phyloP scores from a whole-genome alignment of 768 basidiomycete genomes.

The Lentinula aciculospora region DNA sequence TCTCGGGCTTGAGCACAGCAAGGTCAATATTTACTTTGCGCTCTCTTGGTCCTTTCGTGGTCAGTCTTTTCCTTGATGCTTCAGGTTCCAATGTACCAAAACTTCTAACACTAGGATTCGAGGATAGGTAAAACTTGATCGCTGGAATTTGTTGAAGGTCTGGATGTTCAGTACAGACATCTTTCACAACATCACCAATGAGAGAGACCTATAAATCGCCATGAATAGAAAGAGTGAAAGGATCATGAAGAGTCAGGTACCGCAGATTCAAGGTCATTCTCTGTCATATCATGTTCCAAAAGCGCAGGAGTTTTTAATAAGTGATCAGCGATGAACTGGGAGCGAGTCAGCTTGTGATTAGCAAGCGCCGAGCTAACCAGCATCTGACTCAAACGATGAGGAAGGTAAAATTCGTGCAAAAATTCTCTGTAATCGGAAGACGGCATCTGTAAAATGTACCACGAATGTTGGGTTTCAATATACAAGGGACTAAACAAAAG shows the following conservation, averaged over 20 bases:
- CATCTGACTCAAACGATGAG: conserved; percentile 46
- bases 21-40: conserved; percentile 44
- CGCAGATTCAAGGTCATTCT: neutral
- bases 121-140: neutral
- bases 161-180: neutral
- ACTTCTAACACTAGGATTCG: no score
- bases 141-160: neutral
- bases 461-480: conserved; percentile 58
- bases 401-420: conserved; percentile 44
- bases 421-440: conserved; percentile 35
- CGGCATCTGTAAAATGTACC: conserved; percentile 53
- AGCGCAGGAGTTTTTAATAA: conserved; percentile 10
- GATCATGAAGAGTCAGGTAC: neutral
- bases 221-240: neutral
- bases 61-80: neutral
- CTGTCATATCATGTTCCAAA: neutral
- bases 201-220: neutral
- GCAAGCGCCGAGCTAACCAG: conserved; percentile 30
- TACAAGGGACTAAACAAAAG: conserved; percentile 46
- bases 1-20: conserved; percentile 48
- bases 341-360: conserved; percentile 22
- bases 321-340: conserved; percentile 30
- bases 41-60: neutral
- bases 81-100: neutral
- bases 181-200: neutral